Percentiles rank a stretch among this genome's conserved stretches.
Conservation (phyloP, 441 rosid genomes). For the Populus hybrid region DNA sequence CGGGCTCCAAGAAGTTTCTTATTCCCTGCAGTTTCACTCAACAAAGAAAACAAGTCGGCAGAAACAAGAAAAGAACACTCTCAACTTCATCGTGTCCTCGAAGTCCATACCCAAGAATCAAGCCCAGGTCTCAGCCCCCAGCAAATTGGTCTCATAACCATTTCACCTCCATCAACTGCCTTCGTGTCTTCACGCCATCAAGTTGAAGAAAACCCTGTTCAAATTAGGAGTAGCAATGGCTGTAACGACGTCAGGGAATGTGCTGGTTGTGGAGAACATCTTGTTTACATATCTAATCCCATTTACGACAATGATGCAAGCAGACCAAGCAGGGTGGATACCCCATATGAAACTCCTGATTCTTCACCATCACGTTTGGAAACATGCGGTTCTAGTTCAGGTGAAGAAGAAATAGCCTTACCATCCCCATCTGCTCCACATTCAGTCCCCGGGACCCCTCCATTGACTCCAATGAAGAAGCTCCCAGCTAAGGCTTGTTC, state of each 20-base stretch:
- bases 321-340: conserved; percentile 29
- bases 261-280: conserved; percentile 25
- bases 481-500: conserved; percentile 74
- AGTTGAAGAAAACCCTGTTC: conserved; percentile 30
- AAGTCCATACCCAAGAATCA: conserved; percentile 24
- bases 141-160: conserved; percentile 22
- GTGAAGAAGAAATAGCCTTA: conserved; percentile 34
- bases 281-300: conserved; percentile 86
- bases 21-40: conserved; percentile 35
- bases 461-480: conserved; percentile 77
- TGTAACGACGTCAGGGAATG: conserved; percentile 1
- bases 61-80: conserved; percentile 24
- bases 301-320: conserved; percentile 35
- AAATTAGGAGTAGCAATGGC: conserved; percentile 11
- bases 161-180: conserved; percentile 27
- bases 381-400: conserved; percentile 28
- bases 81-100: conserved; percentile 24
- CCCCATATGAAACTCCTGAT: conserved; percentile 80
- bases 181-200: conserved; percentile 28
- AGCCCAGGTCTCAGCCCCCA: conserved; percentile 32
- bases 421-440: conserved; percentile 9
- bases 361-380: conserved; percentile 74
- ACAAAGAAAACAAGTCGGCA: conserved; percentile 12
- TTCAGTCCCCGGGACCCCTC: conserved; percentile 26
- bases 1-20: conserved; percentile 59